phyloP scores from a whole-genome alignment of 2,329 filamentous ascomycete genomes.

The Fusarium neocosmosporiellum region DNA sequence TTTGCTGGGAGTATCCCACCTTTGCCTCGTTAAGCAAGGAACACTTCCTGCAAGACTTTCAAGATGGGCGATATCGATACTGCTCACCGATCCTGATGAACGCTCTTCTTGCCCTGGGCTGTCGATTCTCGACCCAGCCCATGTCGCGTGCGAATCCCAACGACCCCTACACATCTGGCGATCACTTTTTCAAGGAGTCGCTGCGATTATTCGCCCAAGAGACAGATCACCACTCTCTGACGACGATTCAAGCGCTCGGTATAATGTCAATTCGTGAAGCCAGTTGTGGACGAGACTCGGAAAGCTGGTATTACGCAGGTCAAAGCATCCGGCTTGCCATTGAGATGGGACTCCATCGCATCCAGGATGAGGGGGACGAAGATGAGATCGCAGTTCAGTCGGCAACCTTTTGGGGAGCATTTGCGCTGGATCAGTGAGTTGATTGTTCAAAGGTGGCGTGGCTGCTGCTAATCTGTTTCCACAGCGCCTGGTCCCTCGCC shows the following conservation, averaged over 20 bases:
- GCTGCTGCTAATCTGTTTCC: slow-evolving; percentile 32
- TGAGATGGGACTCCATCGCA: slow-evolving; percentile 75
- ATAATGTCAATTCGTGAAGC: slow-evolving; percentile 82
- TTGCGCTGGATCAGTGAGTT: slow-evolving; percentile 72
- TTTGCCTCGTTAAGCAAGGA: slow-evolving; percentile 79
- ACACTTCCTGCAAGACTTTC: slow-evolving; percentile 75
- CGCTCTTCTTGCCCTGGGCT: slow-evolving; percentile 72
- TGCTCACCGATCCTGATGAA: slow-evolving; percentile 77
- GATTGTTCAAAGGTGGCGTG: neutral
- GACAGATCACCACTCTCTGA: slow-evolving; percentile 69
- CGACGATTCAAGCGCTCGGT: slow-evolving; percentile 79
- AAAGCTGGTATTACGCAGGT: slow-evolving; percentile 78
- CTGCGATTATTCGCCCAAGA: slow-evolving; percentile 69
- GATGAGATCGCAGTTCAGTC: slow-evolving; percentile 69
- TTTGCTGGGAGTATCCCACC: slow-evolving; percentile 81
- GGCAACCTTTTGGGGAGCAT: slow-evolving; percentile 72
- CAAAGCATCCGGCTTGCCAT: slow-evolving; percentile 78
- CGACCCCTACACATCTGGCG: slow-evolving; percentile 74
- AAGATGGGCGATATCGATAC: slow-evolving; percentile 68
- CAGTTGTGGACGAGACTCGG: slow-evolving; percentile 77
- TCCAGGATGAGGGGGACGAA: slow-evolving; percentile 60
- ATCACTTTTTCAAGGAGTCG: slow-evolving; percentile 80
- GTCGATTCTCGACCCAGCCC: slow-evolving; percentile 74
- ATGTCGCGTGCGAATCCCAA: slow-evolving; percentile 71
- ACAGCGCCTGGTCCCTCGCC: slow-evolving; percentile 72